phyloP scores from a whole-genome alignment of 2,329 filamentous ascomycete species.

The Colletotrichum spinosum region DNA sequence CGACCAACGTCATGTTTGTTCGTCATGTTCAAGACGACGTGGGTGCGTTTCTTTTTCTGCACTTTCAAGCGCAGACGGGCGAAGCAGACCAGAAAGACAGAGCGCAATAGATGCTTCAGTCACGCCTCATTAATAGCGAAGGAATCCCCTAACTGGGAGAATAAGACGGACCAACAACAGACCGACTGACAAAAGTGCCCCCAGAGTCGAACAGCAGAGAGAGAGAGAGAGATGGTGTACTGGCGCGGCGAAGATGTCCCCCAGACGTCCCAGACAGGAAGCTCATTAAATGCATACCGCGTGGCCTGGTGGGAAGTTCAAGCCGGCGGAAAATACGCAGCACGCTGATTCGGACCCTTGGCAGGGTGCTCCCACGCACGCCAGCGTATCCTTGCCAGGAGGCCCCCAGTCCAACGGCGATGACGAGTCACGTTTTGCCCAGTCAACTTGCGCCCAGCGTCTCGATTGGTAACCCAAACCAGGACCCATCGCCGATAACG shows the following conservation, averaged over 20 bases:
- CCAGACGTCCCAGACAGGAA: constrained; percentile 20
- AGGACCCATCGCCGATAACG: background rate
- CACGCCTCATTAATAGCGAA: background rate
- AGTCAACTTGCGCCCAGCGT: no score
- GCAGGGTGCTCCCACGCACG: background rate
- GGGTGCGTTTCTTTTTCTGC: background rate
- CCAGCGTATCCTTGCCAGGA: constrained; percentile 5
- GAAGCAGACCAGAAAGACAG: no score
- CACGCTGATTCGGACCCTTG: constrained; percentile 1
- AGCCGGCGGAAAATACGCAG: no score
- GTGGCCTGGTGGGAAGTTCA: background rate
- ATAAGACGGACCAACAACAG: background rate
- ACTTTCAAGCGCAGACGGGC: no score
- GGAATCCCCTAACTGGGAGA: background rate
- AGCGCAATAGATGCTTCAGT: no score
- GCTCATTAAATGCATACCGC: constrained; percentile 9
- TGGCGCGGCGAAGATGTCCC: background rate
- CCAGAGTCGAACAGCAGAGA: background rate
- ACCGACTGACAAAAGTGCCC: background rate
- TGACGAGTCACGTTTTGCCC: constrained; percentile 18
- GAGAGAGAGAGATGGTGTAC: background rate
- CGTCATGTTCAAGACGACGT: constrained; percentile 9
- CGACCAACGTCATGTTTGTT: background rate
- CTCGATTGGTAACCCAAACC: no score
- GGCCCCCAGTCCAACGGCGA: background rate